A percentile compares a stretch with the other conserved stretches of the same genome.
Evolutionary conservation across 129 eudicot genomes (phyloP).

Genomic region (Silybum marianum): DNA sequence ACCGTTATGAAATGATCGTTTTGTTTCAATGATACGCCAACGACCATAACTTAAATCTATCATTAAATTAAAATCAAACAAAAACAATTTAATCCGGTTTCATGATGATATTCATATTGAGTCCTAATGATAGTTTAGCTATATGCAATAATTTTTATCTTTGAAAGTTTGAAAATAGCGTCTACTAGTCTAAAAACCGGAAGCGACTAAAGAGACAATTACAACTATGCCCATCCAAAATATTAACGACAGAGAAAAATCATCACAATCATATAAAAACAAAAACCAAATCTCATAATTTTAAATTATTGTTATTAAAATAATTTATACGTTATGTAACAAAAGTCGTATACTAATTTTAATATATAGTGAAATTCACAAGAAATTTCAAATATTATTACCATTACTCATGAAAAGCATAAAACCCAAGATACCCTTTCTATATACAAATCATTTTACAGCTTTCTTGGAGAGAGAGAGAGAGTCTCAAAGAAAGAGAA

Average conservation of each 20-base stretch:
- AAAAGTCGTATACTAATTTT: neutral
- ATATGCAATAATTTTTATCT: neutral
- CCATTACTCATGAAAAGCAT: conserved; percentile 31
- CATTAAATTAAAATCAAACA: no score
- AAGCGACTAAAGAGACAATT: neutral
- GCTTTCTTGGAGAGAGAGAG: conserved; percentile 27
- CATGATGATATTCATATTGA: neutral
- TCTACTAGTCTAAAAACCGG: neutral
- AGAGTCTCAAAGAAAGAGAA: conserved; percentile 42
- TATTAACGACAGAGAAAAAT: neutral
- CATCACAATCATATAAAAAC: neutral
- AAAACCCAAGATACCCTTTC: conserved; percentile 31
- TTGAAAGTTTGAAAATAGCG: neutral
- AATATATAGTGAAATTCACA: conserved; percentile 7
- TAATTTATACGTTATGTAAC: neutral
- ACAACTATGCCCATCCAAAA: neutral
- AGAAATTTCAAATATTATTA: conserved; percentile 13
- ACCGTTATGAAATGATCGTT: neutral
- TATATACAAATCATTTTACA: conserved; percentile 27
- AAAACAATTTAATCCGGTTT: neutral
- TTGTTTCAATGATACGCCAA: neutral
- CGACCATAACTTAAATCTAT: neutral
- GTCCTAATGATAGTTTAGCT: neutral
- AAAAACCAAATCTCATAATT: neutral
- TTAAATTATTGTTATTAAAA: neutral